A percentile compares a stretch with the other conserved stretches of the same genome.
These are phyloP conservation scores for Metarhizium sp. DNA, from an alignment of 2,329 filamentous ascomycete genomes.

Conservation along the genomic window DNA sequence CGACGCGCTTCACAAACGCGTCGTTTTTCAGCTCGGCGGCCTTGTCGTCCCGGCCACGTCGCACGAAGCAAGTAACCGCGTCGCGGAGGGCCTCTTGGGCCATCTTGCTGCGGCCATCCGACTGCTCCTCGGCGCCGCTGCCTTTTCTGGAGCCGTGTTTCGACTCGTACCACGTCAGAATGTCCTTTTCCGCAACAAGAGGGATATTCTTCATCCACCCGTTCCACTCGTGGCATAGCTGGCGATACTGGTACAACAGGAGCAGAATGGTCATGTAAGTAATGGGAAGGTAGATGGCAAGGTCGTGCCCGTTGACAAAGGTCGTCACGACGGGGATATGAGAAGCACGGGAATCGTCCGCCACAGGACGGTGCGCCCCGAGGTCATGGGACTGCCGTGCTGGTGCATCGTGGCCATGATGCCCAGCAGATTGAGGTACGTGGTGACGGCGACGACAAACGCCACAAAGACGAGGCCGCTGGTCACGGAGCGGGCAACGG, in stretches of 20 bases:
- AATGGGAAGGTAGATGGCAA: constrained; percentile 45
- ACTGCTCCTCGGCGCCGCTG: constrained; percentile 9
- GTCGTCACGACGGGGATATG: constrained; percentile 45
- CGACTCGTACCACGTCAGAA: constrained; percentile 37
- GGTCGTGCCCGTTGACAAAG: constrained; percentile 40
- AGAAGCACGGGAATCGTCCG: constrained; percentile 45
- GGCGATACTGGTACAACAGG: constrained; percentile 43
- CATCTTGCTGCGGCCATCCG: constrained; percentile 6
- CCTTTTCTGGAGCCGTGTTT: constrained; percentile 12
- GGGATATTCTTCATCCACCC: constrained; percentile 45
- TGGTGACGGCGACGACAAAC: constrained; percentile 47
- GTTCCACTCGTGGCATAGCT: constrained; percentile 47
- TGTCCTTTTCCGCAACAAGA: constrained; percentile 37
- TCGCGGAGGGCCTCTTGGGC: constrained; percentile 18
- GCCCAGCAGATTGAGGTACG: constrained; percentile 49
- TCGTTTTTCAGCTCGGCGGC: not conserved
- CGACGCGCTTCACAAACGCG: constrained; percentile 12
- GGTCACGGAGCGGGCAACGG: constrained; percentile 28
- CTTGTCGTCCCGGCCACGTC: not conserved
- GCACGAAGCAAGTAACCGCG: not conserved
- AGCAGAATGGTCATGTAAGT: constrained; percentile 42
- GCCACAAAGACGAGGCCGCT: constrained; percentile 48
- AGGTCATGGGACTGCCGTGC: constrained; percentile 43
- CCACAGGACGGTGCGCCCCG: constrained; percentile 47
- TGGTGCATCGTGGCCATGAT: constrained; percentile 44